These are phyloP conservation scores for Suaeda aralocaspica DNA, from an alignment of 148 eudicot genomes.

Conservation along the genomic window DNA sequence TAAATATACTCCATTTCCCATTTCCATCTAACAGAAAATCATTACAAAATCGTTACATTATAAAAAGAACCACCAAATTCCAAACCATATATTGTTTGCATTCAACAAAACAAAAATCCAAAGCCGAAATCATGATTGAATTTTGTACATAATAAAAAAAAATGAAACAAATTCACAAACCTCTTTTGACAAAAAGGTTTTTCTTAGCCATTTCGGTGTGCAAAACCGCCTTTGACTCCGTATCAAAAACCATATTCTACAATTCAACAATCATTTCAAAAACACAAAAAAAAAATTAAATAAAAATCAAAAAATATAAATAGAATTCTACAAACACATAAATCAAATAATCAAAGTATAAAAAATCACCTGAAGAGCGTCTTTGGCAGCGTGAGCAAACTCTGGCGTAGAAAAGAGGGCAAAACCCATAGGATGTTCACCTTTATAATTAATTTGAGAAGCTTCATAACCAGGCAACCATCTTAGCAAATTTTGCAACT, in stretches of 20 bases:
- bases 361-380: conserved; percentile 68
- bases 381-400: conserved; percentile 79
- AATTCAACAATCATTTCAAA: neutral
- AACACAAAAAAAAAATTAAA: neutral
- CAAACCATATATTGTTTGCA: no score
- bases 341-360: neutral
- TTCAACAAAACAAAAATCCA: neutral
- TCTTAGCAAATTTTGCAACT: conserved; percentile 67
- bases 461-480: conserved; percentile 99
- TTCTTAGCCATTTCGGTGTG: conserved; percentile 99
- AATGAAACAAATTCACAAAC: conserved; percentile 35
- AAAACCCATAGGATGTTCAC: conserved; percentile 87
- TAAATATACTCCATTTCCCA: no score
- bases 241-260: conserved; percentile 84
- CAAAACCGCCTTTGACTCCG: conserved; percentile 67
- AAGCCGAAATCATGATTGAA: neutral
- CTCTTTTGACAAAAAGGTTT: conserved; percentile 88
- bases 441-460: conserved; percentile 90
- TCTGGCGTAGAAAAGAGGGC: conserved; percentile 73
- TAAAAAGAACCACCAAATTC: neutral
- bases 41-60: neutral
- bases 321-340: neutral
- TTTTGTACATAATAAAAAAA: neutral
- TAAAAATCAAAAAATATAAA: neutral
- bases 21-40: neutral